Conservation (phyloP, 2,329 filamentous ascomycete genomes). For the Zymoseptoria tritici region DNA sequence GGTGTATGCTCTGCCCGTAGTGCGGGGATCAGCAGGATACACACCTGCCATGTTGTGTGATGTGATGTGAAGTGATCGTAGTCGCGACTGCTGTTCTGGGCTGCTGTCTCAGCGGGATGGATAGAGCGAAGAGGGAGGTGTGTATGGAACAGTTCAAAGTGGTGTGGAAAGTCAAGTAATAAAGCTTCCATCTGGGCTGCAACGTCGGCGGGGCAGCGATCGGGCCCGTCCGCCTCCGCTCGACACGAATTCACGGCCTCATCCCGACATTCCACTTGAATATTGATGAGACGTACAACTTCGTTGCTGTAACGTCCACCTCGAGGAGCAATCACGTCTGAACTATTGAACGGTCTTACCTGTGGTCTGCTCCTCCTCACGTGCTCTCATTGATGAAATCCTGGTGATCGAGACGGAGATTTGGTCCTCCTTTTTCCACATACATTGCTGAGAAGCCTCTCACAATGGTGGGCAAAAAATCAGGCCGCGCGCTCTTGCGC, state of each 20-base stretch:
- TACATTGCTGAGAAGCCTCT: background rate
- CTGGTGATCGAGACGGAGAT: background rate
- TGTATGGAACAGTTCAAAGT: background rate
- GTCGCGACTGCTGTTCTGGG: background rate
- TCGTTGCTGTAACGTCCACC: background rate
- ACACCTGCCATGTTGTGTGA: slow-evolving; percentile 18
- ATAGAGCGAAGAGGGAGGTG: background rate
- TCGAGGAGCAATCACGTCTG: background rate
- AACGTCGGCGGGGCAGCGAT: background rate
- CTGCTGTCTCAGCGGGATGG: background rate
- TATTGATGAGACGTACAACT: background rate
- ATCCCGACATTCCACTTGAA: background rate
- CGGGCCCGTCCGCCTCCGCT: background rate
- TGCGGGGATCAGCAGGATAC: background rate
- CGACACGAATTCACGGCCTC: background rate
- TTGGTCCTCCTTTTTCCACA: background rate
- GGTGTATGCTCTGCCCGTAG: background rate
- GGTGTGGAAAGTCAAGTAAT: background rate
- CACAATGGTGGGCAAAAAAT: slow-evolving; percentile 60
- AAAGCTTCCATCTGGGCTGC: background rate
- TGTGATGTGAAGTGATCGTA: slow-evolving; percentile 1
- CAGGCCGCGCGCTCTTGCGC: slow-evolving; percentile 52
- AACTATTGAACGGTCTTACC: background rate
- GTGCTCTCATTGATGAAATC: background rate
- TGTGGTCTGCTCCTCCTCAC: background rate